Evolutionary conservation across 2,329 filamentous ascomycete species (phyloP).

Genomic region (Chrysoporthe cubensis): DNA sequence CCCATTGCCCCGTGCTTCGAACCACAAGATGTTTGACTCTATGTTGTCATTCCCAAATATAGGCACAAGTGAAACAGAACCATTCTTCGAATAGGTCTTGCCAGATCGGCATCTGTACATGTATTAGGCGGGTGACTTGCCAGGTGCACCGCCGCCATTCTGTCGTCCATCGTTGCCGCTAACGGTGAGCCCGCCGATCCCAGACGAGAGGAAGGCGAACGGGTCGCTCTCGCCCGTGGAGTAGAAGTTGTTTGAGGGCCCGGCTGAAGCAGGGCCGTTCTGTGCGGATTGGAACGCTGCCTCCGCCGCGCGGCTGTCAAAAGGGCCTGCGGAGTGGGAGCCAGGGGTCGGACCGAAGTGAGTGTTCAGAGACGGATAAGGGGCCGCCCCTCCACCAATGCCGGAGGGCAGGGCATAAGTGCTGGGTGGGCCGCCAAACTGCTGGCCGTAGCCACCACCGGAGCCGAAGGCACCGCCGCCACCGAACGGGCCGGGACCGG

Average conservation of each 20-base stretch:
- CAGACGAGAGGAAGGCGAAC: conserved; percentile 77
- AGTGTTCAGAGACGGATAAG: conserved; percentile 82
- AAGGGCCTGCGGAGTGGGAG: conserved; percentile 82
- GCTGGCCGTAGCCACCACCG: conserved; percentile 70
- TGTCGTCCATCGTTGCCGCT: conserved; percentile 66
- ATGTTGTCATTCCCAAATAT: conserved; percentile 28
- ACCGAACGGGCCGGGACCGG: conserved; percentile 76
- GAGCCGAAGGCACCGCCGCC: conserved; percentile 70
- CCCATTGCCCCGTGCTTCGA: conserved; percentile 21
- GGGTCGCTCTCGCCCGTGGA: conserved; percentile 70
- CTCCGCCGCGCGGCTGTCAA: conserved; percentile 92
- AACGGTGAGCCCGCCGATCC: conserved; percentile 74
- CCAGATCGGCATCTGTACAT: conserved; percentile 10
- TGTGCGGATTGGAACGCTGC: conserved; percentile 90
- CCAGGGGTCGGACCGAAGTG: conserved; percentile 78
- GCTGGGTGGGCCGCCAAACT: conserved; percentile 85
- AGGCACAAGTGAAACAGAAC: conserved; percentile 27
- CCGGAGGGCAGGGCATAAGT: conserved; percentile 89
- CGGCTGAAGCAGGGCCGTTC: conserved; percentile 78
- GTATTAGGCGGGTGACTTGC: conserved; percentile 57
- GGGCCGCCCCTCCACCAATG: conserved; percentile 75
- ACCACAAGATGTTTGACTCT: conserved; percentile 28
- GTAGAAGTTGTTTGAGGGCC: conserved; percentile 75
- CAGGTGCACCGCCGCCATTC: conserved; percentile 60
- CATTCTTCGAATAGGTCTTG: conserved; percentile 18